Percentiles rank a stretch among this genome's conserved stretches.
phyloP scores from a whole-genome alignment of 192 early-diverging fungal species.

The Linnemannia hyalina region DNA sequence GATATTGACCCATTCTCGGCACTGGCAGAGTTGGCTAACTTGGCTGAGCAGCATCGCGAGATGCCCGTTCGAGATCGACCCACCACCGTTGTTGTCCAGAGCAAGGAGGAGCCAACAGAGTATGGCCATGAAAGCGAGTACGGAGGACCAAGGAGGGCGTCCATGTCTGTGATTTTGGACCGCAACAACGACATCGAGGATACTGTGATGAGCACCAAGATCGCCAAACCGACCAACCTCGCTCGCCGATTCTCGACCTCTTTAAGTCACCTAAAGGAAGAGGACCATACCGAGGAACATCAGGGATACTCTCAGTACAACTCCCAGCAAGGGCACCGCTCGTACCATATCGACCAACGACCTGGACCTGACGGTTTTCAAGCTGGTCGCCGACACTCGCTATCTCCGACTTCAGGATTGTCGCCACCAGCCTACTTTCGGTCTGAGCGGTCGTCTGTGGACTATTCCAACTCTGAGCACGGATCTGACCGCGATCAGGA shows the following conservation, averaged over 20 bases:
- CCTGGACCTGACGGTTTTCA: background rate
- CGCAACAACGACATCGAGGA: conserved; percentile 16
- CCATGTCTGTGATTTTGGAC: background rate
- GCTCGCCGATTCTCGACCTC: conserved; percentile 38
- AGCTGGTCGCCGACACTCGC: background rate
- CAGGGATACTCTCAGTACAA: background rate
- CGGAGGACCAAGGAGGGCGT: background rate
- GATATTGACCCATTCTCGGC: conserved; percentile 43
- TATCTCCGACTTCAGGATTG: background rate
- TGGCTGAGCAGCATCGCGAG: conserved; percentile 40
- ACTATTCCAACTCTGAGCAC: conserved; percentile 24
- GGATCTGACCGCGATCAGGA: conserved; percentile 25
- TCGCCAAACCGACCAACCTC: conserved; percentile 4
- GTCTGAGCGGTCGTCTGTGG: conserved; percentile 24
- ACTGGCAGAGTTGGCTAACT: conserved; percentile 40
- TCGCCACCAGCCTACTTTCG: conserved; percentile 5
- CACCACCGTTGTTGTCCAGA: conserved; percentile 21
- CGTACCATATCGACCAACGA: conserved; percentile 21
- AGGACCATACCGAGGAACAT: conserved; percentile 28
- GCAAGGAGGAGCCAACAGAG: conserved; percentile 10
- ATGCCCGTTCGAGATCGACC: conserved; percentile 16
- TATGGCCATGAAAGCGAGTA: background rate
- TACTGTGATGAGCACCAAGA: conserved; percentile 8
- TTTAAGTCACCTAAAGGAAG: conserved; percentile 33
- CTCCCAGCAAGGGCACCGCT: background rate